Base-by-base conservation (phyloP, 805 yeast genomes). In the Metahyphopichia silvanorum region DNA sequence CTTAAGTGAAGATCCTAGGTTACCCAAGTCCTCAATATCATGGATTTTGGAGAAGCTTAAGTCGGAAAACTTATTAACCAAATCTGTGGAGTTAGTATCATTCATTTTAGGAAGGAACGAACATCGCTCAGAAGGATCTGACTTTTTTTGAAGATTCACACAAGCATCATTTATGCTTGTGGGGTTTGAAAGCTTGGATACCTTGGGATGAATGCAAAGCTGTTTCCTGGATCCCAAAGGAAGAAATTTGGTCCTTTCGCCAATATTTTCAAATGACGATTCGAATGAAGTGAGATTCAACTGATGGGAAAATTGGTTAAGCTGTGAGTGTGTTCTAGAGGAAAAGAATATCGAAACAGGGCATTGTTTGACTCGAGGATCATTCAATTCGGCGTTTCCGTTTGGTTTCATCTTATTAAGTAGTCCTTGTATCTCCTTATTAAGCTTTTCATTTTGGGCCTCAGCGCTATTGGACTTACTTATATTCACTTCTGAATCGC, bases 311-410 rank as follows among this genome's bases (percentile, higher is more conserved):
- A 89, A 85, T 50, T 89, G 98, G 22, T 69, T 67, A 27, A 89
- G 62, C 52, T 89, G 98, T 0, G 96, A 86, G 49, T 89, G 97
- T 0, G 98, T 89, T 55, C 98, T 66, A 2, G 96, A 86, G 0
- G 95, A 71, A 50, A 79, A 88, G 44, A 60, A 75, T 1, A 89
- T 76, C 43, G 79, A 46, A 4, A 39, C 38, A 0, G 75, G 65
- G 24, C 63, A 55, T 29, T 55, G 43, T 36, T 40, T 55, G 27
- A 40, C 47, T 24, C 38, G 30, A 21, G 10, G 4, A 21, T 21
- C 23, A 11, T 21, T 12, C 5, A 24, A n/a, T 16, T 18, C 19
- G 13, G 5, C 19, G 23, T 42, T 44, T 25, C 45, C 53, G n/a
- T n/a, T n/a, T 4, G 33, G 20, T n/a, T 38, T 37, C 0, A 76